Percentiles rank a stretch among this genome's conserved stretches.
phyloP scores from a whole-genome alignment of 805 yeast species.

The Barnettozyma californica region DNA sequence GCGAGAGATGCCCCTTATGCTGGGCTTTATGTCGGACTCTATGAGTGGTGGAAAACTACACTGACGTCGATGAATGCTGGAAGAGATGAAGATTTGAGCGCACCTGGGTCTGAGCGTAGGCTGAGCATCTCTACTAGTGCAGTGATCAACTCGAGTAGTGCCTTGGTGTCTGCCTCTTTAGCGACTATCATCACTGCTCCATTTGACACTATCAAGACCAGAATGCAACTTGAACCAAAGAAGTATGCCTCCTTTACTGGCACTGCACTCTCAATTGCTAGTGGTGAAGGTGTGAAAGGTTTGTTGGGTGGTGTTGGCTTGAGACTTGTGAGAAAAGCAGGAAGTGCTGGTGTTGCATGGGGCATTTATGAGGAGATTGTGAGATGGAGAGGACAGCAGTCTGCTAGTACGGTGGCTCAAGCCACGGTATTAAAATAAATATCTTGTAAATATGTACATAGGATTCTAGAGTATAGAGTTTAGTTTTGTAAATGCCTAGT shows the following conservation, averaged over 20 bases:
- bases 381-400: constrained; percentile 19
- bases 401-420: background rate
- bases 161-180: constrained; percentile 67
- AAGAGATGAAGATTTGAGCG: background rate
- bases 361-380: constrained; percentile 90
- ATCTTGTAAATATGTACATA: background rate
- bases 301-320: constrained; percentile 82
- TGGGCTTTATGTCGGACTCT: constrained; percentile 81
- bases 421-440: background rate
- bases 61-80: constrained; percentile 35
- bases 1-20: constrained; percentile 95
- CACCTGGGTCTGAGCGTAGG: background rate
- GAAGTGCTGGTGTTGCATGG: constrained; percentile 96
- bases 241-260: constrained; percentile 37
- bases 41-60: constrained; percentile 64
- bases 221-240: constrained; percentile 70
- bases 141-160: constrained; percentile 66
- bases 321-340: constrained; percentile 77
- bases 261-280: constrained; percentile 35
- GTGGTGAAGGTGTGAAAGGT: constrained; percentile 43
- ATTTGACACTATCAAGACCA: constrained; percentile 87
- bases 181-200: constrained; percentile 92
- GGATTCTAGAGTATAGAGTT: background rate
- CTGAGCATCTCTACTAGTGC: constrained; percentile 40
- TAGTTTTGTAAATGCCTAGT: background rate